Conservation (phyloP, 1,284 basidiomycete genomes). For the Microbotryum intermedium region DNA sequence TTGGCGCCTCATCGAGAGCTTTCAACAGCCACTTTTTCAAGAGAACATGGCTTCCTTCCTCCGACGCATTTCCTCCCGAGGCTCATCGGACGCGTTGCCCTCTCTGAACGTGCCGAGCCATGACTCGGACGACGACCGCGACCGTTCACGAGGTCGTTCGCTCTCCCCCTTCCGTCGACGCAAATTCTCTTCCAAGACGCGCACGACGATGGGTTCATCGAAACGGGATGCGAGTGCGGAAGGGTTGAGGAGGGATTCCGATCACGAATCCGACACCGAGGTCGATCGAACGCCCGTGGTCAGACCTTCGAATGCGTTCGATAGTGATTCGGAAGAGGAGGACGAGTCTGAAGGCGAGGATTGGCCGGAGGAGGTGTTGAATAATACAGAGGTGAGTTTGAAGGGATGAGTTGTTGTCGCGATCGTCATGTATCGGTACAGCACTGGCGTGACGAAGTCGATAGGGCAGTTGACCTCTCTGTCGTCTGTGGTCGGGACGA, state of each 20-base stretch:
- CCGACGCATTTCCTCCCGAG: background rate
- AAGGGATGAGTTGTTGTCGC: too few relatives aligned
- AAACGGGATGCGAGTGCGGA: constrained; percentile 14
- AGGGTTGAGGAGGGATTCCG: constrained; percentile 15
- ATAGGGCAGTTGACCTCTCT: too few relatives aligned
- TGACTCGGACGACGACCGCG: constrained; percentile 38
- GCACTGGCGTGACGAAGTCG: too few relatives aligned
- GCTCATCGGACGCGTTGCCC: background rate
- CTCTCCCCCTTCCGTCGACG: constrained; percentile 16
- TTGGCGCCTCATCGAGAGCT: background rate
- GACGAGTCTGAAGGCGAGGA: constrained; percentile 38
- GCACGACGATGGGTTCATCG: background rate
- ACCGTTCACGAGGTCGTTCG: constrained; percentile 7
- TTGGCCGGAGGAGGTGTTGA: constrained; percentile 54
- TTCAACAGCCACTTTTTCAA: background rate
- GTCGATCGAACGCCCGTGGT: constrained; percentile 6
- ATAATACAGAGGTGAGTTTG: constrained; percentile 58
- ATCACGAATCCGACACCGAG: constrained; percentile 19
- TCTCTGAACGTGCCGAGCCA: background rate
- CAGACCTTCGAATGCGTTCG: constrained; percentile 6
- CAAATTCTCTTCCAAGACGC: background rate
- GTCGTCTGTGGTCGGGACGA: background rate
- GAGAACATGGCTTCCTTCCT: background rate
- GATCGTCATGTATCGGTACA: too few relatives aligned
- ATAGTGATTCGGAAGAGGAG: constrained; percentile 10